Base-by-base conservation (phyloP, 495 filamentous ascomycete genomes). In the Tuber brumale region DNA sequence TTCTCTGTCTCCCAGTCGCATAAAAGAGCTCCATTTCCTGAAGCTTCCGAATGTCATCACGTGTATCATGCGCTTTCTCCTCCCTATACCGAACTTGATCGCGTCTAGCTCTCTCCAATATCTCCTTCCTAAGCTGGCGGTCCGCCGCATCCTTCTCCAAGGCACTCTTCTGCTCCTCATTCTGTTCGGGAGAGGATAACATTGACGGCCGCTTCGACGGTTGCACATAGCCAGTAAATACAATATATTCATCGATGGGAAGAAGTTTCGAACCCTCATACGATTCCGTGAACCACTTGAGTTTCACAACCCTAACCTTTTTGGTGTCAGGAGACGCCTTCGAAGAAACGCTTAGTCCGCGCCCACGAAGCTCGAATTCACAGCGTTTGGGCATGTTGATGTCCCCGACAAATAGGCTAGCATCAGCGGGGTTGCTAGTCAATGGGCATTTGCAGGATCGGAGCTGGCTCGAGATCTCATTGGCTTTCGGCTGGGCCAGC, bases 281-380 rank as follows among this genome's bases (percentile, higher is more conserved):
- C 18, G 89, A 94, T 39, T 89, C 86, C 12, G 88, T 85, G 44
- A 96, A 87, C 95, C 95, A 98, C 3, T 89, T 85, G 0, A 95
- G 84, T 79, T 89, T 93, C 39, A 95, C 86, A 31, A 97, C 91
- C 16, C 35, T 51, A 43, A 19, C 70, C 14, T 43, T 73, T 27
- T 69, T 75, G n/a, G 69, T 31, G 31, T 18, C 41, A 23, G 74
- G 44, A 43, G 74, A 72, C 66, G 69, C 43, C 57, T 85, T 74
- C 23, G 91, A 86, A 80, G 93, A 90, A 31, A 85, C 91, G 87
- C 82, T 91, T 77, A 89, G 69, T 35, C 86, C 91, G 69, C 86
- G 87, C 48, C 88, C 88, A 69, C 93, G 87, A 51, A 97, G 85
- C 84, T 98, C 95, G 75, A 95, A 89, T 18, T 87, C 86, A 1